Conservation (phyloP, 306 rosid genomes). For the Crataegus laevigata region DNA sequence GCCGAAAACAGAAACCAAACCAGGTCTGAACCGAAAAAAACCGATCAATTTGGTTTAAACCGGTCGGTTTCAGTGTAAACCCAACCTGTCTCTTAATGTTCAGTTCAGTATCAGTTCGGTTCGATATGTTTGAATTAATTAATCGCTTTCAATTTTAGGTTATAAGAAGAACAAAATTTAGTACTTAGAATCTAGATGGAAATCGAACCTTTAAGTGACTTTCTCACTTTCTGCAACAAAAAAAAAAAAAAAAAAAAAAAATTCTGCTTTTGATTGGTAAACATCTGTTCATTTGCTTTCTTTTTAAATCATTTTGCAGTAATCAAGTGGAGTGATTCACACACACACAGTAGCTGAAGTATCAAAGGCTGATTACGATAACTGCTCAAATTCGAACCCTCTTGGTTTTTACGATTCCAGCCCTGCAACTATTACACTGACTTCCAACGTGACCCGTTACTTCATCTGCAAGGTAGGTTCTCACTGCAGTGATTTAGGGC, state of each 20-base stretch:
- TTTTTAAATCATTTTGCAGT: background rate
- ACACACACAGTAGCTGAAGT: slow-evolving; percentile 22
- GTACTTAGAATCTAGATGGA: no score
- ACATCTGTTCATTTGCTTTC: background rate
- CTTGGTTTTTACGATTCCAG: background rate
- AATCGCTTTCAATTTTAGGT: no score
- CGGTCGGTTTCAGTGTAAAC: no score
- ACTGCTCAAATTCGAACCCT: slow-evolving; percentile 12
- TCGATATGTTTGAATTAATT: no score
- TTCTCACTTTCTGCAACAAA: no score
- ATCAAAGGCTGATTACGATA: slow-evolving; percentile 1
- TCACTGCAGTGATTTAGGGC: slow-evolving; percentile 21
- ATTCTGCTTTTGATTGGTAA: background rate
- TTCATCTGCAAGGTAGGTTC: slow-evolving; percentile 23
- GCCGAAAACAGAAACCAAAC: no score
- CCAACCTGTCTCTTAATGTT: no score
- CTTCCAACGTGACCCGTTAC: slow-evolving; percentile 14
- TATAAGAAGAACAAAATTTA: no score
- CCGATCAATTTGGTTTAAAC: no score
- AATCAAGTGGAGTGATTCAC: slow-evolving; percentile 19
- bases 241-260: no score
- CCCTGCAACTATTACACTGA: slow-evolving; percentile 14
- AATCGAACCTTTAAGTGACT: background rate
- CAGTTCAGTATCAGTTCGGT: no score
- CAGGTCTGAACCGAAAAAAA: no score